Evolutionary conservation across 352 stramenopile genomes (phyloP).

Genomic region (Phytophthora boehmeriae): DNA sequence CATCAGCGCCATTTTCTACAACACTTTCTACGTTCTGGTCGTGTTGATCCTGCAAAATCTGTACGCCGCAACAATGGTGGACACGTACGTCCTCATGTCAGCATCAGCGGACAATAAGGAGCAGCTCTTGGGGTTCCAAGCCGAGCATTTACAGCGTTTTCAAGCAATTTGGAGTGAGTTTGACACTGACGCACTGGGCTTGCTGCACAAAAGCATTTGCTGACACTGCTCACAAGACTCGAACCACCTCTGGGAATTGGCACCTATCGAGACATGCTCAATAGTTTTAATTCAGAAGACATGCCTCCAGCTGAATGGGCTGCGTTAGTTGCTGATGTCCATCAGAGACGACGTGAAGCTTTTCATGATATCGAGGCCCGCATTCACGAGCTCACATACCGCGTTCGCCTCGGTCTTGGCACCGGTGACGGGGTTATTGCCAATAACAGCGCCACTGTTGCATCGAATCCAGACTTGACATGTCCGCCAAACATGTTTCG

Average conservation of each 20-base stretch:
- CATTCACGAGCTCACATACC: slow-evolving; percentile 67
- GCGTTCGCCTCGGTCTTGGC: slow-evolving; percentile 64
- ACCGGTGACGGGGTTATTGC: slow-evolving; percentile 40
- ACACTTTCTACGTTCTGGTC: slow-evolving; percentile 83
- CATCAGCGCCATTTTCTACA: slow-evolving; percentile 77
- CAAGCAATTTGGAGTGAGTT: slow-evolving; percentile 79
- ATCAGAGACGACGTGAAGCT: slow-evolving; percentile 52
- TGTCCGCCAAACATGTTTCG: slow-evolving; percentile 73
- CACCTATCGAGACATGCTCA: slow-evolving; percentile 40
- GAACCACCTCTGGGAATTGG: slow-evolving; percentile 64
- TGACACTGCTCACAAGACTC: slow-evolving; percentile 58
- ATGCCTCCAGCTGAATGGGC: slow-evolving; percentile 33
- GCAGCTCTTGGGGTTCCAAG: slow-evolving; percentile 66
- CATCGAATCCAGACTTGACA: slow-evolving; percentile 14
- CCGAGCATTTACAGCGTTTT: slow-evolving; percentile 66
- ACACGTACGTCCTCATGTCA: slow-evolving; percentile 82
- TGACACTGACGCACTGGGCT: slow-evolving; percentile 72
- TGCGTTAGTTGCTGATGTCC: slow-evolving; percentile 35
- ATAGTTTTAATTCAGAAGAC: slow-evolving; percentile 41
- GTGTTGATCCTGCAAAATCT: slow-evolving; percentile 82
- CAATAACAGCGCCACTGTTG: slow-evolving; percentile 23
- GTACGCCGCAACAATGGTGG: slow-evolving; percentile 82
- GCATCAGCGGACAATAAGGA: slow-evolving; percentile 66
- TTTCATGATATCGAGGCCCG: slow-evolving; percentile 80
- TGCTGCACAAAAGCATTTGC: slow-evolving; percentile 73